A percentile compares a stretch with the other conserved stretches of the same genome.
Conservation (phyloP, 2,329 filamentous ascomycete species). For the Xylaria sp. region DNA sequence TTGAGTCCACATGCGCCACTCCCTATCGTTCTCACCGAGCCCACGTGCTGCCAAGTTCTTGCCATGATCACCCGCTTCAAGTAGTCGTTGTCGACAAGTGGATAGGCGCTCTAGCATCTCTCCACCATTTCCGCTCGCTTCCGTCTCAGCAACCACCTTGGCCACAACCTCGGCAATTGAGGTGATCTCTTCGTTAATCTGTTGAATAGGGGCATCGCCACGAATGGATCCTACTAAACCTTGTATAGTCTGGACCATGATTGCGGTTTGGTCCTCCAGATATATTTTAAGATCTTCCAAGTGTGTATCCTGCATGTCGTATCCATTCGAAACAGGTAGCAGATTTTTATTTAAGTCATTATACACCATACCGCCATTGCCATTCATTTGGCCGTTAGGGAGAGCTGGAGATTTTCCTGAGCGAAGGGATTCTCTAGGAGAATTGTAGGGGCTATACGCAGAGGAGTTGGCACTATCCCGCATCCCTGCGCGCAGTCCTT, state of each 20-base stretch:
- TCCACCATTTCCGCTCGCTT: slow-evolving; percentile 64
- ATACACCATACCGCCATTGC: slow-evolving; percentile 49
- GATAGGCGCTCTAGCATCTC: slow-evolving; percentile 67
- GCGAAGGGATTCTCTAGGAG: slow-evolving; percentile 68
- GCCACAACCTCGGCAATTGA: slow-evolving; percentile 77
- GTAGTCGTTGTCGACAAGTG: slow-evolving; percentile 72
- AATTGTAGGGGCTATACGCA: slow-evolving; percentile 78
- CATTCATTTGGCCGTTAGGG: slow-evolving; percentile 53
- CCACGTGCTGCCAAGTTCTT: slow-evolving; percentile 66
- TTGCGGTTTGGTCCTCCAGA: slow-evolving; percentile 83
- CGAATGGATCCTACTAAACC: slow-evolving; percentile 80
- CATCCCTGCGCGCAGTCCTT: slow-evolving; percentile 63
- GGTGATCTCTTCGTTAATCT: slow-evolving; percentile 75
- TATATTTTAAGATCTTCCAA: slow-evolving; percentile 73
- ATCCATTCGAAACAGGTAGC: slow-evolving; percentile 54
- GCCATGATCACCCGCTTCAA: slow-evolving; percentile 71
- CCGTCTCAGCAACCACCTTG: slow-evolving; percentile 74
- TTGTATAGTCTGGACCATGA: slow-evolving; percentile 83
- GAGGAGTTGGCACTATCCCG: slow-evolving; percentile 76
- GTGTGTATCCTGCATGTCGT: slow-evolving; percentile 53
- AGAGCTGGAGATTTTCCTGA: slow-evolving; percentile 49
- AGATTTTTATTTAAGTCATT: slow-evolving; percentile 51
- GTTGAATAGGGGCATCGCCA: slow-evolving; percentile 69
- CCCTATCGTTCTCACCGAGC: slow-evolving; percentile 62
- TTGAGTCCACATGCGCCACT: slow-evolving; percentile 74